phyloP scores from a whole-genome alignment of 2,329 filamentous ascomycete species.

The Rasamsonia emersonii region DNA sequence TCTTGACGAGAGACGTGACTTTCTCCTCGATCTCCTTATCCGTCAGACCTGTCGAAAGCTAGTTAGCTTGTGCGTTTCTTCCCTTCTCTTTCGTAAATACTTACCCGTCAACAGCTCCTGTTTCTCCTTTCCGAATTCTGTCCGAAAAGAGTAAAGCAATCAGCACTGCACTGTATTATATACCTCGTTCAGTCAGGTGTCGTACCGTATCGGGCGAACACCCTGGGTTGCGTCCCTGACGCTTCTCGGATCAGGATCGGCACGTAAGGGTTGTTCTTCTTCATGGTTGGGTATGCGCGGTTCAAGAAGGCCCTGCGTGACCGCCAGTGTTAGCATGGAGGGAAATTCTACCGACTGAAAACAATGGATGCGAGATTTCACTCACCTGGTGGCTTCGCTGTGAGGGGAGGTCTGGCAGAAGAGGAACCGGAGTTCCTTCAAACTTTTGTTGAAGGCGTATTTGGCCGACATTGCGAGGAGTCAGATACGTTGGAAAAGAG shows the following conservation, averaged over 20 bases:
- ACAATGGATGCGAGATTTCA: conserved; percentile 13
- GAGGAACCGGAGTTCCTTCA: conserved; percentile 95
- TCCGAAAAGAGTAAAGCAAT: conserved; percentile 10
- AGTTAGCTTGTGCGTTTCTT: conserved; percentile 9
- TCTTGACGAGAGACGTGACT: conserved; percentile 55
- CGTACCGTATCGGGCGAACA: conserved; percentile 89
- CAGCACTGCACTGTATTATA: conserved; percentile 1
- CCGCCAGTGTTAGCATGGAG: conserved; percentile 3
- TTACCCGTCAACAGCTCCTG: conserved; percentile 53
- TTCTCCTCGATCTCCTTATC: conserved; percentile 64
- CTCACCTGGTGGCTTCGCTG: conserved; percentile 79
- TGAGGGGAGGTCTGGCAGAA: conserved; percentile 93
- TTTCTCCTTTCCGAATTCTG: conserved; percentile 61
- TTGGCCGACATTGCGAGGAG: conserved; percentile 65
- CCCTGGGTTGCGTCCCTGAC: conserved; percentile 68
- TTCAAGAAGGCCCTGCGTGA: conserved; percentile 70
- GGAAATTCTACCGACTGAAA: background rate
- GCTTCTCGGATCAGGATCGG: conserved; percentile 96
- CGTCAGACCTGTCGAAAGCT: conserved; percentile 46
- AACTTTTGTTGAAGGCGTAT: conserved; percentile 78
- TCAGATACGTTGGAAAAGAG: conserved; percentile 1
- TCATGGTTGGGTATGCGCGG: conserved; percentile 94
- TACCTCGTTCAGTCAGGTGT: background rate
- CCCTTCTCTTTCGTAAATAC: conserved; percentile 9
- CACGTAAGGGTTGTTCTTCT: conserved; percentile 92